Base-by-base conservation (phyloP, 2,329 filamentous ascomycete species). In the Hysterium pulicare region DNA sequence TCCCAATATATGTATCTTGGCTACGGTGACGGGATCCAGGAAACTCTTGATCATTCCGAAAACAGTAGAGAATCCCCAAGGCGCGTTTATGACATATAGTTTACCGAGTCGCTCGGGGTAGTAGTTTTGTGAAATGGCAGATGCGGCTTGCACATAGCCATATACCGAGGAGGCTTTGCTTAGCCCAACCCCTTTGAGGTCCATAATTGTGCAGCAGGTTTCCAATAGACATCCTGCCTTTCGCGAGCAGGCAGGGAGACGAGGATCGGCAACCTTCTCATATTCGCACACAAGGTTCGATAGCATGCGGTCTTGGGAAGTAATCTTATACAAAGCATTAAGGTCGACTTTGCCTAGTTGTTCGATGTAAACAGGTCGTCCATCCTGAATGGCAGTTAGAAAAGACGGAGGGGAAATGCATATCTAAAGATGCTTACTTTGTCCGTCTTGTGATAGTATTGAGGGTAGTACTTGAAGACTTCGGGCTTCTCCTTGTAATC, bases 401-500 rank as follows among this genome's bases (percentile, higher is more conserved):
- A 10, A 11, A 26, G 13, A 22, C 2, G 26, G 7, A 17, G 33
- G 28, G 15, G n/a, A 28, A 24, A 15, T 19, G 17, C 5, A 20
- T 13, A 5, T 11, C 9, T 10, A 28, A 30, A 20, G 16, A 15
- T 31, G 49, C 62, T 16, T 64, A 79, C 78, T 68, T 89, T 90
- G 72, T 93, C 88, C 10, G 83, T 91, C 76, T 96, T 96, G 81
- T 98, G 93, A 76, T 98, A 98, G 77, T 93, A 98, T 73, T 98
- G 93, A 36, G 89, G 89, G 73, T 98, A 98, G 77, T 87, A 95
- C 71, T 91, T 76, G 70, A 87, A 87, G 45, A 98, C 80, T 64
- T 91, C 68, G 42, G 79, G 66, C 71, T 91, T 93, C 78, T 96
- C 90, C 50, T 78, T 77, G 74, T 95, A 96, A 46, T 93, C 83